Percentiles rank a stretch among this genome's conserved stretches.
These are phyloP conservation scores for Thraustotheca clavata DNA, from an alignment of 352 stramenopile genomes.

Conservation along the genomic window DNA sequence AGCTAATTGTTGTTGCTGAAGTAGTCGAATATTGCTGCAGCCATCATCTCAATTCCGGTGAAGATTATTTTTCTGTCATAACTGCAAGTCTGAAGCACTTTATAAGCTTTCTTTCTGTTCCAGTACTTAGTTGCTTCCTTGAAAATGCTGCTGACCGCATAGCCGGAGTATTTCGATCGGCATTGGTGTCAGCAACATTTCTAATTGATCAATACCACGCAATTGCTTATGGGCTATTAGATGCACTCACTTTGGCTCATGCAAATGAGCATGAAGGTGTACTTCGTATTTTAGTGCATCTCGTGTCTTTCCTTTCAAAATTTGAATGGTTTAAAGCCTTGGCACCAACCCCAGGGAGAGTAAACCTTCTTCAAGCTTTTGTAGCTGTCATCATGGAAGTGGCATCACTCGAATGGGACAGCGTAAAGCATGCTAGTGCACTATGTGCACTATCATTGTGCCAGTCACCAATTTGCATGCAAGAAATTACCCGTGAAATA, in stretches of 20 bases:
- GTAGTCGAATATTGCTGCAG: too few relatives aligned
- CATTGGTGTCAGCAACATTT: background rate
- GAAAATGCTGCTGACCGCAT: background rate
- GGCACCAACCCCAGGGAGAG: background rate
- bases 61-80: too few relatives aligned
- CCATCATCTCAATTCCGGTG: too few relatives aligned
- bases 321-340: background rate
- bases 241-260: background rate
- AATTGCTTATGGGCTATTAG: background rate
- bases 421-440: background rate
- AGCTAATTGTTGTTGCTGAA: too few relatives aligned
- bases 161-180: background rate
- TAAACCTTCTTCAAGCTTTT: background rate
- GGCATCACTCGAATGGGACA: background rate
- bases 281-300: background rate
- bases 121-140: background rate
- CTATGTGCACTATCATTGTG: background rate
- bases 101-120: background rate
- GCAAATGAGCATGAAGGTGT: background rate
- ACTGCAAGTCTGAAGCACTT: background rate
- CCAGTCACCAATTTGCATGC: background rate
- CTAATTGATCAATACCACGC: background rate
- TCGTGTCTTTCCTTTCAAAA: background rate
- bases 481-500: background rate
- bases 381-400: conserved; percentile 1